A percentile compares a stretch with the other conserved stretches of the same genome.
Conservation (phyloP, 331 rosid species). For the Rosa hybrid region DNA sequence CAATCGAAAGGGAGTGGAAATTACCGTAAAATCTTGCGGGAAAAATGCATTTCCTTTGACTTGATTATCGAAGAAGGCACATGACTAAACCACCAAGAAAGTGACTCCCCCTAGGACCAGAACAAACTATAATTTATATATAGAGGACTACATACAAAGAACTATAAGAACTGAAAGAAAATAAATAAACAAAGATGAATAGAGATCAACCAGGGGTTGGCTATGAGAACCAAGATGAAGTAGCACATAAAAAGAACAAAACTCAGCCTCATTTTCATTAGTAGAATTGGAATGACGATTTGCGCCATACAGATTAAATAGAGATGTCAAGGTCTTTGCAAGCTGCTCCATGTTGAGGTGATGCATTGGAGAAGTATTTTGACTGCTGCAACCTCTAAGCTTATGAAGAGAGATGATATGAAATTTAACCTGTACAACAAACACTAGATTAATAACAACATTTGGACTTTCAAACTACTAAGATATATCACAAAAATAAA, state of each 20-base stretch:
- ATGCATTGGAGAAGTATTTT: slow-evolving; percentile 65
- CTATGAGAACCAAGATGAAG: slow-evolving; percentile 73
- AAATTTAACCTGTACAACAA: slow-evolving; percentile 66
- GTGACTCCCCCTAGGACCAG: slow-evolving; percentile 76
- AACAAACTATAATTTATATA: slow-evolving; percentile 35
- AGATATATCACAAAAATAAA: background rate
- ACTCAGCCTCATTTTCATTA: slow-evolving; percentile 78
- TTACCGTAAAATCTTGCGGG: slow-evolving; percentile 71
- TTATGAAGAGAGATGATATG: slow-evolving; percentile 71
- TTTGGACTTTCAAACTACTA: background rate
- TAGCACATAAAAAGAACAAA: slow-evolving; percentile 75
- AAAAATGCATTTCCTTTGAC: slow-evolving; percentile 82
- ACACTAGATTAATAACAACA: background rate
- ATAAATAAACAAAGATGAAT: slow-evolving; percentile 25
- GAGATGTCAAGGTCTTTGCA: slow-evolving; percentile 68
- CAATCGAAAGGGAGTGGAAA: slow-evolving; percentile 11
- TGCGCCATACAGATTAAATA: slow-evolving; percentile 64
- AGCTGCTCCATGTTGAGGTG: slow-evolving; percentile 93
- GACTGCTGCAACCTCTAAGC: slow-evolving; percentile 51
- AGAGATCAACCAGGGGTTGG: slow-evolving; percentile 64
- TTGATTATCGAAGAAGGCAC: slow-evolving; percentile 50
- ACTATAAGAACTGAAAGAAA: slow-evolving; percentile 8
- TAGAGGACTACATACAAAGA: slow-evolving; percentile 25
- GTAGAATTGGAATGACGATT: slow-evolving; percentile 44
- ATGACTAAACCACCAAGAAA: slow-evolving; percentile 75